Base-by-base conservation (phyloP, 345 rosid species). In the Brassica cretica region DNA sequence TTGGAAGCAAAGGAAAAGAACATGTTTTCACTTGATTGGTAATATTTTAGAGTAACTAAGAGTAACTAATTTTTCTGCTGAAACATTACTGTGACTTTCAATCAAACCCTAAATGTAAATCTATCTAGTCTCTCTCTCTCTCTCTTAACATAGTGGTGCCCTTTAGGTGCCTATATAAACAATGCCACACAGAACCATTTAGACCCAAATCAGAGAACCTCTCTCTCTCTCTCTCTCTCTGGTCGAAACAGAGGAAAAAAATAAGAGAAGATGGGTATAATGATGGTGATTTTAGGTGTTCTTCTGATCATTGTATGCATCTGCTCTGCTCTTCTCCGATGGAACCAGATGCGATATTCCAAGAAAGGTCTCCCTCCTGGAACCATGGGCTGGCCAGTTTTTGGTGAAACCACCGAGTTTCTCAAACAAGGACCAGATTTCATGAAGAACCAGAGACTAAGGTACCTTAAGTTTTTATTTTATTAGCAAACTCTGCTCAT, bases 341-440 rank as follows among this genome's bases (percentile, higher is more conserved):
- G 98, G 96, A 93, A 91, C 76, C 92, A 91, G 68, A 73, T 95
- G 68, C 82, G 90, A 8, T 91, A 88, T 82, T 85, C 87, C 66
- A 88, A 85, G 84, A 89, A 89, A 78, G 92, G 97, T 39, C 86
- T 93, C 29, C 98, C 99, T 74, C 96, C 94, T 2, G 99, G 99
- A 1, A 93, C 98, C 39, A 95, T 95, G 99, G 99, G 99, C 12
- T 95, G 99, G 99, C 98, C 99, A 0, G 73, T 95, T 72, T 89
- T 91, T 78, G 99, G 99, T 3, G 99, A 95, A 81, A 95, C 99
- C 70, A 89, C 98, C 8, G 99, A 93, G 85, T 95, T 95, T 72
- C 93, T 95, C 21, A 95, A 86, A 61, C 97, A 93, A 82, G 99
- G 99, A 11, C 99, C 99, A 1, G 85, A 87, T 84, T 95, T 95